Conservation (phyloP, 768 basidiomycete genomes). For the Pholiota molesta region DNA sequence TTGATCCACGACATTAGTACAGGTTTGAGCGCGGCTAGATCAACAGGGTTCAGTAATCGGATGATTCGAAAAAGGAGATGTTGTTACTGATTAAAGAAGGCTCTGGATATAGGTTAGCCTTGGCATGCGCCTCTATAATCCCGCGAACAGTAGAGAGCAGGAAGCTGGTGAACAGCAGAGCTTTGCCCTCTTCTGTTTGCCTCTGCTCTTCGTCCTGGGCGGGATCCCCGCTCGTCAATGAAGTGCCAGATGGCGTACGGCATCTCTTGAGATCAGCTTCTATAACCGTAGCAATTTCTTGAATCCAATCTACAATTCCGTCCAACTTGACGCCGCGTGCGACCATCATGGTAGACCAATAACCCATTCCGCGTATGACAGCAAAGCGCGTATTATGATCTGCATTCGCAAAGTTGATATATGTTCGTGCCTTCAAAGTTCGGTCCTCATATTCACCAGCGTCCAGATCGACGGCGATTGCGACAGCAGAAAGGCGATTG, state of each 20-base stretch:
- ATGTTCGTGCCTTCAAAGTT: conserved; percentile 65
- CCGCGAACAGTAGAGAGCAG: conserved; percentile 60
- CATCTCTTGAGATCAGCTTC: conserved; percentile 49
- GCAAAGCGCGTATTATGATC: conserved; percentile 66
- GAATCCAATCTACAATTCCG: conserved; percentile 64
- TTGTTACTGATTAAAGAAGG: conserved; percentile 21
- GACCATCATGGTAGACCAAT: conserved; percentile 64
- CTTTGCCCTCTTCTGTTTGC: background rate
- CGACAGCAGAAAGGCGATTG: conserved; percentile 79
- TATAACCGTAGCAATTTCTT: conserved; percentile 58
- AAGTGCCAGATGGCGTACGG: too few species aligned
- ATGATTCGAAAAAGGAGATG: background rate
- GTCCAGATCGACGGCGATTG: conserved; percentile 71
- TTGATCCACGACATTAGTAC: conserved; percentile 13
- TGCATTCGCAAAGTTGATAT: conserved; percentile 67
- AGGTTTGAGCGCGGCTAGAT: conserved; percentile 16
- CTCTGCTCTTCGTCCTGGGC: too few species aligned
- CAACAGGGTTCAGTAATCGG: background rate
- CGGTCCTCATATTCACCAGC: conserved; percentile 49
- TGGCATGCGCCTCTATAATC: conserved; percentile 42
- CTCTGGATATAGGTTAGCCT: conserved; percentile 18
- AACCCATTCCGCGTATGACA: conserved; percentile 76
- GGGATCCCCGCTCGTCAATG: background rate
- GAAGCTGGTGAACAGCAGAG: conserved; percentile 43
- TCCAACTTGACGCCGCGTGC: conserved; percentile 53